Evolutionary conservation across 192 early-diverging fungal genomes (phyloP).

Genomic region (Linnemannia elongata): DNA sequence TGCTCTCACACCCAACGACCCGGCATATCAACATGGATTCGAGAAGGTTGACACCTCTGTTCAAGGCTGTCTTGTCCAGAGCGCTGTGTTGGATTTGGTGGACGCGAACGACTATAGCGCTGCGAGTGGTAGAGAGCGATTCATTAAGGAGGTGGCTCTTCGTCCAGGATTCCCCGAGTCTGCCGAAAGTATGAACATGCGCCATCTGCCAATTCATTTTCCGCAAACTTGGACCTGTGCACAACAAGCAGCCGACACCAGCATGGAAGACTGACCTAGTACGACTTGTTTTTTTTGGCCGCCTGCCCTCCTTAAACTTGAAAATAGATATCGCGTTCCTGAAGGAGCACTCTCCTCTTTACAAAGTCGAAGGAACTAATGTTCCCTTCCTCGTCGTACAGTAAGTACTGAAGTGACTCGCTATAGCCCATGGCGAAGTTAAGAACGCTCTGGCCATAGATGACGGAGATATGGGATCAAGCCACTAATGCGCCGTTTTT

Average conservation of each 20-base stretch:
- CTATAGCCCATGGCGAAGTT: neutral
- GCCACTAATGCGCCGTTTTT: neutral
- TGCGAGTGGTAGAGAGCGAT: slow-evolving; percentile 55
- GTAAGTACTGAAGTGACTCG: slow-evolving; percentile 26
- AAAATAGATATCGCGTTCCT: slow-evolving; percentile 40
- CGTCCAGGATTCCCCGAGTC: slow-evolving; percentile 42
- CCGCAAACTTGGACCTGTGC: too few relatives aligned
- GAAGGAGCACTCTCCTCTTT: slow-evolving; percentile 46
- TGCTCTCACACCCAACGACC: slow-evolving; percentile 66
- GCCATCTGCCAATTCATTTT: too few relatives aligned
- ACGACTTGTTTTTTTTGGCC: neutral
- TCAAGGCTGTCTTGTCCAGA: slow-evolving; percentile 66
- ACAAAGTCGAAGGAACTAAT: slow-evolving; percentile 26
- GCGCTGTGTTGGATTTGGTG: slow-evolving; percentile 60
- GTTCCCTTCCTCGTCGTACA: slow-evolving; percentile 58
- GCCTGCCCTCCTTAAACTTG: too few relatives aligned
- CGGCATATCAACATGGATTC: slow-evolving; percentile 67
- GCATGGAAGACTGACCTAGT: neutral
- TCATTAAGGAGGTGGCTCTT: slow-evolving; percentile 57
- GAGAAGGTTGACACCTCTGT: slow-evolving; percentile 70
- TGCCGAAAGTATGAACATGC: slow-evolving; percentile 29
- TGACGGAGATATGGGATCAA: neutral
- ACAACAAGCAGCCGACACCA: neutral
- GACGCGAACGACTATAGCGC: slow-evolving; percentile 56
- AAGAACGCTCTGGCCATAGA: too few relatives aligned